Evolutionary conservation across 805 yeast species (phyloP).

Genomic region (Wickerhamiella bombiphila): DNA sequence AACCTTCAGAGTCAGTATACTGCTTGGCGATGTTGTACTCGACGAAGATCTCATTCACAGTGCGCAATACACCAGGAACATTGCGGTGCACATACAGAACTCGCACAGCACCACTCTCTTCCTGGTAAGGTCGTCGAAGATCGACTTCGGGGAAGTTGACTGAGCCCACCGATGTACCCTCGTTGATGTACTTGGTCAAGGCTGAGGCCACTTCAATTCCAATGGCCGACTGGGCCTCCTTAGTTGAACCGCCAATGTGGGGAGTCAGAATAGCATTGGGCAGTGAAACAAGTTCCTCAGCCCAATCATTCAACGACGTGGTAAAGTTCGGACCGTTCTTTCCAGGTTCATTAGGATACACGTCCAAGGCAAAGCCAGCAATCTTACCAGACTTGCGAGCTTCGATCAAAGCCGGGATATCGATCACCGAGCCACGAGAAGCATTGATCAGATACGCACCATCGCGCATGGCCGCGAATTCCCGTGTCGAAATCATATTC

Average conservation of each 20-base stretch:
- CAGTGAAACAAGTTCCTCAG: constrained; percentile 62
- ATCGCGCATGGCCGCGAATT: constrained; percentile 89
- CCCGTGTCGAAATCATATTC: constrained; percentile 76
- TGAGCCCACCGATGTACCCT: constrained; percentile 88
- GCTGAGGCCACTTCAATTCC: constrained; percentile 90
- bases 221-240: constrained; percentile 95
- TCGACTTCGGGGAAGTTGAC: constrained; percentile 98
- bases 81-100: constrained; percentile 92
- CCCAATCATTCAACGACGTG: constrained; percentile 66
- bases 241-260: constrained; percentile 98
- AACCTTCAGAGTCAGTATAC: constrained; percentile 93
- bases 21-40: constrained; percentile 95
- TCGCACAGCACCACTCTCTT: constrained; percentile 68
- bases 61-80: constrained; percentile 96
- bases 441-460: constrained; percentile 93
- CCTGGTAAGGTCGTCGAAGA: constrained; percentile 77
- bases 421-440: constrained; percentile 95
- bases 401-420: constrained; percentile 80
- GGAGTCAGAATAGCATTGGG: constrained; percentile 89
- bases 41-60: constrained; percentile 90
- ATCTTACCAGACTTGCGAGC: constrained; percentile 88
- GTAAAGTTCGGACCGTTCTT: constrained; percentile 81
- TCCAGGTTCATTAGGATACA: constrained; percentile 93
- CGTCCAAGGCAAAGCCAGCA: constrained; percentile 96
- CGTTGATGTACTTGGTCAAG: constrained; percentile 81